Percentiles rank a stretch among this genome's conserved stretches.
These are phyloP conservation scores for Maudiozyma pseudohumilis DNA, from an alignment of 805 yeast genomes.

Conservation along the genomic window DNA sequence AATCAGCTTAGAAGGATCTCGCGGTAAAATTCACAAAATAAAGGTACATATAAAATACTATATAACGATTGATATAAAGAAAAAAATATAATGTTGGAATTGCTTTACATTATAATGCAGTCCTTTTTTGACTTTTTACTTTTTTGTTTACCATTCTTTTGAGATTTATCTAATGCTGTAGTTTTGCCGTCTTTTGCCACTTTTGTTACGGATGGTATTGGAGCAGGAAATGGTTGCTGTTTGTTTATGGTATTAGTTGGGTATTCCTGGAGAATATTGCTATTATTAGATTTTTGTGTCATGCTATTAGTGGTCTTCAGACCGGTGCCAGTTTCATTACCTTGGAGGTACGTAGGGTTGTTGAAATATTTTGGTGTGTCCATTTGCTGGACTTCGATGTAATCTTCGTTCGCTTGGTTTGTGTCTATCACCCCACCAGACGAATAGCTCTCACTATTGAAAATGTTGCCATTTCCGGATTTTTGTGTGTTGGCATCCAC, in stretches of 20 bases:
- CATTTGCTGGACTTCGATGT: conserved; percentile 1
- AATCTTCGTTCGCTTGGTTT: background rate
- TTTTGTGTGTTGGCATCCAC: conserved; percentile 3
- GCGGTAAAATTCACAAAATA: background rate
- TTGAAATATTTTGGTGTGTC: background rate
- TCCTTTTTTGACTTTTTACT: conserved; percentile 9
- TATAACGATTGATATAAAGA: too few relatives aligned
- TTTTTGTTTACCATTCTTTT: conserved; percentile 1
- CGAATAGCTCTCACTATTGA: background rate
- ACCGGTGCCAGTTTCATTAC: background rate
- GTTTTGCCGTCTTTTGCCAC: background rate
- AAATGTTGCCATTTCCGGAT: background rate
- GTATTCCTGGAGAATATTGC: background rate
- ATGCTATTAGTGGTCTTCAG: background rate
- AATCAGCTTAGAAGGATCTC: too few relatives aligned
- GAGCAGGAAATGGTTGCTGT: too few relatives aligned
- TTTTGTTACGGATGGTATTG: background rate
- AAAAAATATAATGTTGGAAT: background rate
- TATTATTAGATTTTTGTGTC: background rate
- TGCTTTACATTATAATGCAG: conserved; percentile 13
- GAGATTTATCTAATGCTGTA: background rate
- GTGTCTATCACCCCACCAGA: background rate
- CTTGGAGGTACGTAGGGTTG: background rate
- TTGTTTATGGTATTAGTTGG: background rate
- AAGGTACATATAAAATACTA: background rate